Conservation (phyloP, 2,329 filamentous ascomycete genomes). For the Rhinocladiella mackenziei region DNA sequence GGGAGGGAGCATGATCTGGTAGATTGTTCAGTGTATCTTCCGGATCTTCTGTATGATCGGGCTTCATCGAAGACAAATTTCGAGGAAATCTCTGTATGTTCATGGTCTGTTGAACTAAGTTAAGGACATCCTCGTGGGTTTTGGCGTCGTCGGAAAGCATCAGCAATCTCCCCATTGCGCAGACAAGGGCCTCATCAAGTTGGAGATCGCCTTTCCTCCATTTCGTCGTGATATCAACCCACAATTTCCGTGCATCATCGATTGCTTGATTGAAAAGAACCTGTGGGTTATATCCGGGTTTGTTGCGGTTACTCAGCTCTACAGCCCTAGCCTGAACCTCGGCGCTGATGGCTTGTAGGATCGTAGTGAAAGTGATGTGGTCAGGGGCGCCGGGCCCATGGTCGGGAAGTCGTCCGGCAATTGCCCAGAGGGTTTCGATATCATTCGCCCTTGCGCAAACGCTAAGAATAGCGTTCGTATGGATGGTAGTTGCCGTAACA, state of each 20-base stretch:
- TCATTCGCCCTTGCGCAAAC: slow-evolving; percentile 72
- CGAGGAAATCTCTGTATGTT: no score
- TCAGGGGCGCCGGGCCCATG: slow-evolving; percentile 62
- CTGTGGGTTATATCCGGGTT: slow-evolving; percentile 30
- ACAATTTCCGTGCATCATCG: slow-evolving; percentile 67
- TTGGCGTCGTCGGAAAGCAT: slow-evolving; percentile 56
- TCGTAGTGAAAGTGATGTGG: slow-evolving; percentile 71
- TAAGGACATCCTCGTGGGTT: slow-evolving; percentile 69
- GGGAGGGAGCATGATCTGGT: no score
- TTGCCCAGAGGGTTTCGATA: slow-evolving; percentile 73
- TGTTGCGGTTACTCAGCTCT: slow-evolving; percentile 21
- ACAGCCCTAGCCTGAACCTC: slow-evolving; percentile 36
- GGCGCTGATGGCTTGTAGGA: slow-evolving; percentile 70
- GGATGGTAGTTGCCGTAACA: slow-evolving; percentile 70
- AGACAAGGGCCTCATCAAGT: slow-evolving; percentile 75
- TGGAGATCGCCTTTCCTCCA: slow-evolving; percentile 68
- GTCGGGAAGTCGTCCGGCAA: slow-evolving; percentile 68
- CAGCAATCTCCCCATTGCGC: slow-evolving; percentile 76
- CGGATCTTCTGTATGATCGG: neutral
- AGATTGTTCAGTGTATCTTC: no score
- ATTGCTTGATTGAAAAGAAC: slow-evolving; percentile 45
- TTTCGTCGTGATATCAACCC: slow-evolving; percentile 71
- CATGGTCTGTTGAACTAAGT: slow-evolving; percentile 78
- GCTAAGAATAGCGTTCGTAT: slow-evolving; percentile 82
- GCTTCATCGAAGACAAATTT: no score